These are phyloP conservation scores for Cantharellus cinnabarinus DNA, from an alignment of 768 basidiomycete genomes.

Conservation along the genomic window DNA sequence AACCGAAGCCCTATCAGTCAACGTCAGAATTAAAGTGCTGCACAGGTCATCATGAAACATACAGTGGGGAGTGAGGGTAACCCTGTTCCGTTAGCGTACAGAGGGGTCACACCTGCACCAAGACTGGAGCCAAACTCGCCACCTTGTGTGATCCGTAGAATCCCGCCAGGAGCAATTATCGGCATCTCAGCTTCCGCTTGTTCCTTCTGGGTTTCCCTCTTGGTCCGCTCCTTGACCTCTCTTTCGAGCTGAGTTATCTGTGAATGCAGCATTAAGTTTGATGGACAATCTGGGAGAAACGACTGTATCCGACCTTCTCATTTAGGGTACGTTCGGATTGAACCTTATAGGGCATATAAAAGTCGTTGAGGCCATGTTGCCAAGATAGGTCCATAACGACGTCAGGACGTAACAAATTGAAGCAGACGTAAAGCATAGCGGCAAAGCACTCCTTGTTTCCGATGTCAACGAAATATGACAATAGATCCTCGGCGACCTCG, in stretches of 20 bases:
- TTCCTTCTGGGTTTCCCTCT: conserved; percentile 78
- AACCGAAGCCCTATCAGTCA: no score
- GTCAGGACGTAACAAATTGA: conserved; percentile 86
- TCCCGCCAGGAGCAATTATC: conserved; percentile 65
- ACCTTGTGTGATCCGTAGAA: conserved; percentile 54
- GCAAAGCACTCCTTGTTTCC: conserved; percentile 98
- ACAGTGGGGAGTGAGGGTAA: not conserved
- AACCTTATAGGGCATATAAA: conserved; percentile 91
- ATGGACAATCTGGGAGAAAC: not conserved
- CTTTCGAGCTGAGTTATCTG: conserved; percentile 67
- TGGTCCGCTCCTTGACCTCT: conserved; percentile 69
- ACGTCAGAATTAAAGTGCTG: no score
- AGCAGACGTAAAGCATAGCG: conserved; percentile 75
- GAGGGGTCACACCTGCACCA: not conserved
- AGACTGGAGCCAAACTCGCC: conserved; percentile 13
- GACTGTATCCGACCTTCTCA: conserved; percentile 33
- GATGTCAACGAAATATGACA: conserved; percentile 94
- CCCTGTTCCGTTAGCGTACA: not conserved
- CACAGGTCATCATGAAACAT: no score
- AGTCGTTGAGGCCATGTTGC: conserved; percentile 91
- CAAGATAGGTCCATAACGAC: conserved; percentile 88
- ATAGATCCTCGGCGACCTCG: conserved; percentile 83
- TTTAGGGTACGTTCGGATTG: conserved; percentile 66
- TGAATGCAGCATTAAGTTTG: not conserved
- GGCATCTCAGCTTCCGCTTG: conserved; percentile 68